Evolutionary conservation across 768 basidiomycete species (phyloP), one percentile per base, ranked within the genome.

Genomic region (Mycena latifolia): DNA sequence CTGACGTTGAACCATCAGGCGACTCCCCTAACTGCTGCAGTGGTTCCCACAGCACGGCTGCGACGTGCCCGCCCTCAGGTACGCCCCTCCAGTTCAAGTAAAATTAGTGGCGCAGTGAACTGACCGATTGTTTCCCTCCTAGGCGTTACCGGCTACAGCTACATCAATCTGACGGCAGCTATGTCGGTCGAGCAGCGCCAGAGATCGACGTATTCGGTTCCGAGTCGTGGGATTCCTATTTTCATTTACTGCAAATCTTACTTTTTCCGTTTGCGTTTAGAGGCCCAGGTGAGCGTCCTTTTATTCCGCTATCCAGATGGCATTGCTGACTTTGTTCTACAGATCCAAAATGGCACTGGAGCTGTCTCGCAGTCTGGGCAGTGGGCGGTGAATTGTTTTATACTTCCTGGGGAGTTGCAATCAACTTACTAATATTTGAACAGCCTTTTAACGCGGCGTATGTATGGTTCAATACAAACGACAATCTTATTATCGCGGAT

Each of bases 281-380:
- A 47, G 24, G 46, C 46, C 1, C 46, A 47, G n/a, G 57, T 54
- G n/a, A 11, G 33, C 37, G 22, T 22, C 11, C 28, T n/a, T n/a
- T n/a, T 33, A 11, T 5, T n/a, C n/a, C n/a, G n/a, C n/a, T n/a
- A n/a, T n/a, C n/a, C n/a, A n/a, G n/a, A n/a, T n/a, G n/a, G n/a
- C n/a, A n/a, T n/a, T n/a, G 5, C n/a, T 43, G 5, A 20, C 11
- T 3, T 10, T 18, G n/a, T 31, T 9, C n/a, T n/a, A n/a, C 33
- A 52, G 63, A 57, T 58, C 7, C 5, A 11, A 10, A 43, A 28
- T n/a, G n/a, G 27, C 1, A 46, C 14, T 1, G 85, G 79, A 12
- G 79, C 87, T 66, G 93, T 96, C 18, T 95, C 94, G 10, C 93
- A 95, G 77, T 94, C 92, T 47, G 89, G 85, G 8, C 94, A 96